phyloP scores from a whole-genome alignment of 139 green algal genomes.

The Tetratostichococcus sp. region DNA sequence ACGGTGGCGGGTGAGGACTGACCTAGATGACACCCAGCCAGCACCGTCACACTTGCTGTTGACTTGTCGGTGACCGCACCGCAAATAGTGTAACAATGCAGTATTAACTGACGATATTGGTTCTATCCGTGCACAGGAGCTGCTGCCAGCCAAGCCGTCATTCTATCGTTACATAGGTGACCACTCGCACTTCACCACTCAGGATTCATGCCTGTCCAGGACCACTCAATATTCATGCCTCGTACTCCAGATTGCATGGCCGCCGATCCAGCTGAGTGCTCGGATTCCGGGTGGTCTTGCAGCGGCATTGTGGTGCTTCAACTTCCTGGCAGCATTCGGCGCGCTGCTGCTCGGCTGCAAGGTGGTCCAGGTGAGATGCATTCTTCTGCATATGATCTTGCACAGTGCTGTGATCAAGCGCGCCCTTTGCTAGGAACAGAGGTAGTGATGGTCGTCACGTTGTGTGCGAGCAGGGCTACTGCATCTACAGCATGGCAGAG shows the following conservation, averaged over 20 bases:
- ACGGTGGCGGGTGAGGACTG: constrained; percentile 7
- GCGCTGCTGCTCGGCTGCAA: constrained; percentile 5
- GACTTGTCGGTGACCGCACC: too few species aligned
- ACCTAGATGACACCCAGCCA: neutral
- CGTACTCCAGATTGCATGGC: neutral
- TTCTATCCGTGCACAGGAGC: too few species aligned
- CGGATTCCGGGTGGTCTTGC: too few species aligned
- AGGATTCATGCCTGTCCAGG: neutral
- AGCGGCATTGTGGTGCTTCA: neutral
- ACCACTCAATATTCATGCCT: neutral
- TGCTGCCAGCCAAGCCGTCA: constrained; percentile 47
- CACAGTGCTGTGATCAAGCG: too few species aligned
- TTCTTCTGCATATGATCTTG: too few species aligned
- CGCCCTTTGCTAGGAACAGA: too few species aligned
- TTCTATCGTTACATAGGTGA: constrained; percentile 47
- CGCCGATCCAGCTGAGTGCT: too few species aligned
- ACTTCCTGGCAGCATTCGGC: neutral
- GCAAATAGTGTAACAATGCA: too few species aligned
- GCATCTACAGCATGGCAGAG: constrained; percentile 37
- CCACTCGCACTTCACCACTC: too few species aligned
- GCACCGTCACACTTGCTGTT: neutral
- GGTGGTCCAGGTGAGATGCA: neutral
- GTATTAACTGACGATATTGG: too few species aligned
- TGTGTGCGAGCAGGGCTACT: constrained; percentile 34
- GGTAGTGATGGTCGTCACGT: constrained; percentile 17